phyloP scores from a whole-genome alignment of 805 yeast genomes.

The Kockiozyma suomiensis region DNA sequence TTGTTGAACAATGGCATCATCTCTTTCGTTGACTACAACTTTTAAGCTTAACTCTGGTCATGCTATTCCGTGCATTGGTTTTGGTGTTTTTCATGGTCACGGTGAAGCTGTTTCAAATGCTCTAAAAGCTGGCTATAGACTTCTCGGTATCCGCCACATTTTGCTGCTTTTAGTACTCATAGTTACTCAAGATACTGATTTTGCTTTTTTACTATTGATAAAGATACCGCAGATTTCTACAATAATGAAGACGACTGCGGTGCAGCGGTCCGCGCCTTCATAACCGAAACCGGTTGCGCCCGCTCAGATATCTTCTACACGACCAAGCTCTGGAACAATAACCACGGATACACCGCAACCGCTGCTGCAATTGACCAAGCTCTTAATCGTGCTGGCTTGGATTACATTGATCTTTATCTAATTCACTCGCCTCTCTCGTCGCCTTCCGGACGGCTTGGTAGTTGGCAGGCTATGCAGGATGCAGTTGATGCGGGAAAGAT shows the following conservation, averaged over 20 bases:
- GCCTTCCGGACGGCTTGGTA: constrained; percentile 46
- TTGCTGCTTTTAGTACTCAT: not conserved
- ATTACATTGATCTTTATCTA: constrained; percentile 72
- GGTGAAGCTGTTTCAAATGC: constrained; percentile 57
- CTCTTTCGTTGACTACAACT: constrained; percentile 7
- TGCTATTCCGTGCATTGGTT: constrained; percentile 21
- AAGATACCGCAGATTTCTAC: constrained; percentile 67
- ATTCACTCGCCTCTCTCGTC: constrained; percentile 55
- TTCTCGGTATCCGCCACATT: constrained; percentile 47
- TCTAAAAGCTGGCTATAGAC: constrained; percentile 68
- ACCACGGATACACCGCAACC: constrained; percentile 62
- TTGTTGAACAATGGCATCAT: not conserved
- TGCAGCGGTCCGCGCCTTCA: constrained; percentile 58
- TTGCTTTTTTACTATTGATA: too few relatives aligned
- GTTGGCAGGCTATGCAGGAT: constrained; percentile 61
- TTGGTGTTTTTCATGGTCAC: constrained; percentile 17
- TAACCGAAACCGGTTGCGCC: constrained; percentile 55
- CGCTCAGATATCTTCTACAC: constrained; percentile 63
- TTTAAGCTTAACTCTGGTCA: constrained; percentile 18
- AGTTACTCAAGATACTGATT: too few relatives aligned
- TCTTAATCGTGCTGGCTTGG: constrained; percentile 54
- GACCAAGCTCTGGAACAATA: constrained; percentile 72
- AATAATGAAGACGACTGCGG: constrained; percentile 64
- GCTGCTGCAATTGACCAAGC: constrained; percentile 60
- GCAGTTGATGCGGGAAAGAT: constrained; percentile 55